Base-by-base conservation (phyloP, 2,329 filamentous ascomycete genomes). In the Trichoderma lentiforme region DNA sequence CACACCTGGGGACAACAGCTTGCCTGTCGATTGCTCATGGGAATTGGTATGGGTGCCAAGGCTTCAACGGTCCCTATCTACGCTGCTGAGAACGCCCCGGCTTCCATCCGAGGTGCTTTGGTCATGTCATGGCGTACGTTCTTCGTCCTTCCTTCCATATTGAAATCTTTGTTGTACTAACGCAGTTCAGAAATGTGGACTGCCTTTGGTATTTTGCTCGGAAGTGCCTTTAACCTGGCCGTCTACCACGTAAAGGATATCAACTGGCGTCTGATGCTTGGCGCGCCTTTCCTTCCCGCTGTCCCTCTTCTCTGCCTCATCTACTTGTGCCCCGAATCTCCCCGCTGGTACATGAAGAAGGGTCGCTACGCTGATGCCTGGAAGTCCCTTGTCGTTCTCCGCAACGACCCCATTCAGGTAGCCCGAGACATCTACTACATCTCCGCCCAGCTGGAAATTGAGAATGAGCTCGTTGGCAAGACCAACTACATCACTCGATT, bases 71-170 rank as follows among this genome's bases (percentile, higher is more conserved):
- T 91, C 0, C 92, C 93, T 0, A 89, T 95, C 34, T 95, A 93
- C 76, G 90, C 91, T 0, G 92, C 92, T 1, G 92, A 94, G 79
- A 92, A 89, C 64, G 86, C 90, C 0, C 92, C 92, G 0, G 89
- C 91, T 2, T 80, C 84, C 4, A 90, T 94, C 67, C 87, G 92
- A 76, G 91, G 92, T 75, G 92, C 91, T 18, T 83, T 96, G 3
- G 92, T 95, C 73, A 95, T 95, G 92, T 91, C 90, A 73, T 95
- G 93, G 92, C 86, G 66, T 78, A 64, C 34, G 75, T 47, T 57
- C 5, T n/a, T 15, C 43, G 18, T 3, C 32, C n/a, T 5, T 7
- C 26, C 15, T 7, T 18, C 7, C n/a, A 1, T 1, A 7, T 14
- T 47, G 32, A n/a, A 65, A 34, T 14, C 6, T 15, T 12, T 9